These are phyloP conservation scores for Salix dunnii DNA, from an alignment of 345 rosid genomes.

Conservation along the genomic window DNA sequence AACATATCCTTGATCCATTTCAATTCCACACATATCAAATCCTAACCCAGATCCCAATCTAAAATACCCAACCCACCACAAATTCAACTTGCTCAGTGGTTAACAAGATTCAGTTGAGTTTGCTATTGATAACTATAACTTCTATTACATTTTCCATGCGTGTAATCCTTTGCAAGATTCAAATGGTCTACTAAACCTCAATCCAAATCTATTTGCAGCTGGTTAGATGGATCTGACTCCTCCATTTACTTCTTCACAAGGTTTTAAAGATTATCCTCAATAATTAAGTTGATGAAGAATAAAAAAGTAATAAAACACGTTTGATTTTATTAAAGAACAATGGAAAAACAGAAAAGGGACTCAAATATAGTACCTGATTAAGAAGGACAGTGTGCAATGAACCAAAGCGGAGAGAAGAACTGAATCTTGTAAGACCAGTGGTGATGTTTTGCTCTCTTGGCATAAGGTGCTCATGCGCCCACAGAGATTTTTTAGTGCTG, in stretches of 20 bases:
- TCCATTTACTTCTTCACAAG: not conserved
- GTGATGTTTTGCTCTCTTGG: constrained; percentile 24
- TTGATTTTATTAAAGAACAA: not conserved
- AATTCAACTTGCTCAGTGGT: too few relatives aligned
- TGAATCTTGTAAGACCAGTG: constrained; percentile 27
- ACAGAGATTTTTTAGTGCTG: constrained; percentile 40
- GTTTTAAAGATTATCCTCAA: not conserved
- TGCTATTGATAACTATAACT: too few relatives aligned
- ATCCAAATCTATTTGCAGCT: not conserved
- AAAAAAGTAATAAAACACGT: not conserved
- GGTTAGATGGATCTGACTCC: not conserved
- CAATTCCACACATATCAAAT: not conserved
- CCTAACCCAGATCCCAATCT: not conserved
- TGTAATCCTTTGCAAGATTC: too few relatives aligned
- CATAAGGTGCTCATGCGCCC: constrained; percentile 38
- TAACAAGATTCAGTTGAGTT: too few relatives aligned
- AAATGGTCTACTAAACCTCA: not conserved
- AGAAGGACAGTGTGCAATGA: constrained; percentile 45
- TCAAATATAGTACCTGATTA: constrained; percentile 46
- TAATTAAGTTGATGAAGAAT: not conserved
- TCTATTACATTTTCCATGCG: too few relatives aligned
- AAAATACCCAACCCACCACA: not conserved
- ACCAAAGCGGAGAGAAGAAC: constrained; percentile 37
- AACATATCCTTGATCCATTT: not conserved
- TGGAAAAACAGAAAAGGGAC: not conserved